Evolutionary conservation across 148 eudicot species (phyloP).

Genomic region (Amaranthus palmeri): DNA sequence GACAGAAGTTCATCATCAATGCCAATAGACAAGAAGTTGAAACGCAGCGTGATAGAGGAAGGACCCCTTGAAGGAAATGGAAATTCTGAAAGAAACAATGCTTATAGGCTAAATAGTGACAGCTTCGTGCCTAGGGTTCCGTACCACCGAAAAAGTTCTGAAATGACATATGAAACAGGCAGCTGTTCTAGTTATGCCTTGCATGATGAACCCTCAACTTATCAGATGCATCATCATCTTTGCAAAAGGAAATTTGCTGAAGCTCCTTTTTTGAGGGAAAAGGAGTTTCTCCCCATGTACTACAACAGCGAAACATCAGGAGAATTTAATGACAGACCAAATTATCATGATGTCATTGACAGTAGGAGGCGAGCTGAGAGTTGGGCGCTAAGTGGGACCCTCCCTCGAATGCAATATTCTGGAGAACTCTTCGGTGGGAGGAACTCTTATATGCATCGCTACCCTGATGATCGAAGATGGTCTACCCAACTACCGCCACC

Average conservation of each 20-base stretch:
- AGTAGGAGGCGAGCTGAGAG: conserved; percentile 27
- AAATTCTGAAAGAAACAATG: conserved; percentile 21
- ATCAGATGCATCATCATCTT: conserved; percentile 24
- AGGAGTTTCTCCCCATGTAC: conserved; percentile 31
- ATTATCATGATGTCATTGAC: conserved; percentile 17
- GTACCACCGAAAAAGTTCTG: conserved; percentile 27
- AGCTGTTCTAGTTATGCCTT: conserved; percentile 34
- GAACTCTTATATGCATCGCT: conserved; percentile 34
- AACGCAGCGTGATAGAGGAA: conserved; percentile 23
- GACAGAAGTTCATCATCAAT: conserved; percentile 18
- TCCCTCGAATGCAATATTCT: conserved; percentile 41
- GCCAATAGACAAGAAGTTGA: conserved; percentile 25
- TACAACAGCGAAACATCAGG: conserved; percentile 35
- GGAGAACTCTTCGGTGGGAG: conserved; percentile 39
- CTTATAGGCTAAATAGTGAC: conserved; percentile 25
- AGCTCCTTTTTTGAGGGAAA: conserved; percentile 24
- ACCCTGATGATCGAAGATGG: conserved; percentile 42
- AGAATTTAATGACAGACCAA: conserved; percentile 32
- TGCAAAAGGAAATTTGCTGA: conserved; percentile 26
- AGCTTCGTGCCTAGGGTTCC: conserved; percentile 33
- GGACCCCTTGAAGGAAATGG: conserved; percentile 23
- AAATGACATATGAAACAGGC: conserved; percentile 35
- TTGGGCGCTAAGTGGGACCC: conserved; percentile 27
- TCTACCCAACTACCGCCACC: conserved; percentile 47
- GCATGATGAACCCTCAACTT: conserved; percentile 28